Base-by-base conservation (phyloP, 768 basidiomycete genomes). In the Auricularia sp. region DNA sequence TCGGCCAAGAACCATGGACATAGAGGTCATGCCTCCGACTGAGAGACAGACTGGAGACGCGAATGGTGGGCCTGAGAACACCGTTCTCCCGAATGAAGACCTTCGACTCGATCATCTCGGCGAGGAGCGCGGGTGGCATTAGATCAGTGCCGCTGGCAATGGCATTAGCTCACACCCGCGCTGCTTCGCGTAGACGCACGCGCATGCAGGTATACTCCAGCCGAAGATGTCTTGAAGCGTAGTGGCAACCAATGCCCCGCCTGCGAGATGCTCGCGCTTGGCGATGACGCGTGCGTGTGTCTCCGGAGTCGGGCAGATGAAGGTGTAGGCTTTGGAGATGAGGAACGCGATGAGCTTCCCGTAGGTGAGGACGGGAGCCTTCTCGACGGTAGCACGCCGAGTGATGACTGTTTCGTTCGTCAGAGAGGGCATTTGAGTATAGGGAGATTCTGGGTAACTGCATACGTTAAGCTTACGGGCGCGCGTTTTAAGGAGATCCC, bases 1-100 rank as follows among this genome's bases (percentile, higher is more conserved):
- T 62, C n/a, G 61, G 61, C 61, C 61, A 62, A 11, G 61, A n/a
- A 33, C 34, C 33, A 21, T 62, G 61, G 43, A 62, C 36, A 23
- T 62, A 62, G 61, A 51, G 47, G 18, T 21, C 47, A 51, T 16
- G 47, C 21, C 18, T 42, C 39, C 39, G 8, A 18, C 47, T 51
- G 47, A 51, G 47, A 1, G 47, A 51, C 7, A 51, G 47, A 4
- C 47, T 51, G 18, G 47, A 51, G 14, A 51, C 47, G 18, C 47
- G 47, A 51, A 51, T 51, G 47, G 47, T 51, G 18, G 47, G 47
- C 16, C 1, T 51, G 14, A 51, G 21, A 21, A 51, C 47, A 18
- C 18, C 47, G 6, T 21, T 21, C 18, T 51, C 47, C 0, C 47
- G 47, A 10, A 51, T 18, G 18, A 51, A 18, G 21, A 51, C 18